Conservation (phyloP, 371 early-diverging fungal species). For the Actinomucor elegans region DNA sequence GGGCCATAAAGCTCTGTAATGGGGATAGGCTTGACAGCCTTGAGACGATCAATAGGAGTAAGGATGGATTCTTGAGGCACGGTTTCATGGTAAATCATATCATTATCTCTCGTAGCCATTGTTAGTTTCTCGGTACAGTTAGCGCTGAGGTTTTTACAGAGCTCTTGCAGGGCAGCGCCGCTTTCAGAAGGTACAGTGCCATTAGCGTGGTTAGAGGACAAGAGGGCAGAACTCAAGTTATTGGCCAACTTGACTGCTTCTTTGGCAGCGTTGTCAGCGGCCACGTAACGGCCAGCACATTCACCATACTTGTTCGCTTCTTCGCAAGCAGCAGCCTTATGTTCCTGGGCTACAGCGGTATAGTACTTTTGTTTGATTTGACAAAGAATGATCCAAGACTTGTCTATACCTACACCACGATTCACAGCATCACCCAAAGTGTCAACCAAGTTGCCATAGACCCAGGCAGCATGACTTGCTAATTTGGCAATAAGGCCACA, state of each 20-base stretch:
- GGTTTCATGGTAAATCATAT: slow-evolving; percentile 90
- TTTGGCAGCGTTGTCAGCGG: slow-evolving; percentile 81
- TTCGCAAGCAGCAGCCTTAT: slow-evolving; percentile 77
- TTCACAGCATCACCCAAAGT: slow-evolving; percentile 59
- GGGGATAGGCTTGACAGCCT: slow-evolving; percentile 71
- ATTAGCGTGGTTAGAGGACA: slow-evolving; percentile 48
- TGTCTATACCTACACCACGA: slow-evolving; percentile 58
- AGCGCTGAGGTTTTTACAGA: slow-evolving; percentile 59
- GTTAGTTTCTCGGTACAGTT: slow-evolving; percentile 61
- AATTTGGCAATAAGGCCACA: slow-evolving; percentile 83
- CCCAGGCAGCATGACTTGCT: slow-evolving; percentile 83
- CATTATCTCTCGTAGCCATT: slow-evolving; percentile 83
- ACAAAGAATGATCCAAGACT: slow-evolving; percentile 65
- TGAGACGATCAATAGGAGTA: slow-evolving; percentile 78
- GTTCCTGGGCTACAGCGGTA: slow-evolving; percentile 79
- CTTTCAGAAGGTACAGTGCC: slow-evolving; percentile 56
- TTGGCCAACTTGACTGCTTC: slow-evolving; percentile 79
- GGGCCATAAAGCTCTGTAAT: slow-evolving; percentile 73
- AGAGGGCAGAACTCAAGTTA: slow-evolving; percentile 48
- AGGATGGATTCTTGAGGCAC: slow-evolving; percentile 82
- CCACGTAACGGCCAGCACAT: slow-evolving; percentile 71
- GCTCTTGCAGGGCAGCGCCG: slow-evolving; percentile 62
- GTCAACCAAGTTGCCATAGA: slow-evolving; percentile 71
- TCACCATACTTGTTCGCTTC: slow-evolving; percentile 84
- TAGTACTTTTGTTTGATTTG: slow-evolving; percentile 89